Conservation (phyloP, 352 stramenopile species). For the Phytophthora multivora region DNA sequence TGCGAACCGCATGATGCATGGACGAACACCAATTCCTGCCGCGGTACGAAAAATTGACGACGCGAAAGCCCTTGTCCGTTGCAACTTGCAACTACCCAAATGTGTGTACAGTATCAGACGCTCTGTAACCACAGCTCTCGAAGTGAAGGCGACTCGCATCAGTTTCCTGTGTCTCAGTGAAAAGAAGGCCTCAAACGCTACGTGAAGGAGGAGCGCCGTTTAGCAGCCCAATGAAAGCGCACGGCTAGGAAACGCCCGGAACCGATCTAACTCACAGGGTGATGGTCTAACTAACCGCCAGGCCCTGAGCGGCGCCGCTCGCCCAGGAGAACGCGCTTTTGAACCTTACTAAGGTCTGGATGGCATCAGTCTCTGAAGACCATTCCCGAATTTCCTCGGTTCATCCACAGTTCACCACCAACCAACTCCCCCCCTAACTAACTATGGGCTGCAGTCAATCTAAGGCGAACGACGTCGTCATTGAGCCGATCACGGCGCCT, state of each 20-base stretch:
- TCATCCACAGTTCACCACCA: slow-evolving; percentile 3
- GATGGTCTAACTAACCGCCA: slow-evolving; percentile 8
- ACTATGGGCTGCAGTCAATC: slow-evolving; percentile 75
- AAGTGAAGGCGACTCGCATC: neutral
- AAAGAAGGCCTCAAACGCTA: slow-evolving; percentile 13
- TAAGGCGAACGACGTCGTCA: slow-evolving; percentile 52
- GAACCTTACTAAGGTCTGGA: no score
- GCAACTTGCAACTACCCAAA: neutral
- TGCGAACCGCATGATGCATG: neutral
- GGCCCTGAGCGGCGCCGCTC: neutral
- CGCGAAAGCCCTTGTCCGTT: slow-evolving; percentile 17
- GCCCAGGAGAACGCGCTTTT: neutral
- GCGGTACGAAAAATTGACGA: slow-evolving; percentile 2
- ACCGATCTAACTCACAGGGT: neutral
- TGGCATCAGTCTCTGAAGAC: neutral
- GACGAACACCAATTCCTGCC: neutral
- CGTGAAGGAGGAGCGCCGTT: slow-evolving; percentile 17
- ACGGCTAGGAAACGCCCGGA: neutral
- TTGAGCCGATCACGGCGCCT: slow-evolving; percentile 34
- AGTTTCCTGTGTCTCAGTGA: slow-evolving; percentile 26
- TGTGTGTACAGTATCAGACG: neutral
- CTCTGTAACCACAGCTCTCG: neutral
- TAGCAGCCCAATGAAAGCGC: slow-evolving; percentile 12
- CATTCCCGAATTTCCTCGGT: slow-evolving; percentile 37
- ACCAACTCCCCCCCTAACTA: neutral